A percentile compares a stretch with the other conserved stretches of the same genome.
These are phyloP conservation scores for Hypoxylon fuscum DNA, from an alignment of 495 filamentous ascomycete genomes.

Conservation along the genomic window DNA sequence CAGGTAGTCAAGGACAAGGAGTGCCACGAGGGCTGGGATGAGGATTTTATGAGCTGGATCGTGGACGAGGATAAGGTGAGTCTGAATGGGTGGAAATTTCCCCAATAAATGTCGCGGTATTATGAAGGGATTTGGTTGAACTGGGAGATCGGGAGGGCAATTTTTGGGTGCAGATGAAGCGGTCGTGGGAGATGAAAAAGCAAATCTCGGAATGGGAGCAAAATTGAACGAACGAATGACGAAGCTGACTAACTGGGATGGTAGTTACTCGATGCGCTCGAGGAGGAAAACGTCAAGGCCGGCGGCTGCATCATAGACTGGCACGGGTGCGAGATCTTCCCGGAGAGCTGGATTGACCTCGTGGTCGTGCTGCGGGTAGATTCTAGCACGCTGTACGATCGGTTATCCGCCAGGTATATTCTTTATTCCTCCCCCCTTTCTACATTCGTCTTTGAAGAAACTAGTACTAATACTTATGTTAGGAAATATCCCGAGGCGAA, in stretches of 20 bases:
- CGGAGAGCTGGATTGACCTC: slow-evolving; percentile 91
- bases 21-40: slow-evolving; percentile 86
- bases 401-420: slow-evolving; percentile 73
- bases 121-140: neutral
- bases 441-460: too few relatives aligned
- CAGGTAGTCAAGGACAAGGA: slow-evolving; percentile 83
- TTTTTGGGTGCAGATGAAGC: too few relatives aligned
- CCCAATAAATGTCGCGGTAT: too few relatives aligned
- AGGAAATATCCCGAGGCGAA: slow-evolving; percentile 86
- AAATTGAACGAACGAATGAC: neutral
- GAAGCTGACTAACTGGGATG: slow-evolving; percentile 8
- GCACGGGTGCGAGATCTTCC: slow-evolving; percentile 98
- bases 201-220: neutral
- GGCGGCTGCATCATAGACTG: slow-evolving; percentile 96
- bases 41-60: slow-evolving; percentile 86
- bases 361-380: slow-evolving; percentile 90
- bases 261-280: slow-evolving; percentile 87
- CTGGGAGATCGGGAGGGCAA: too few relatives aligned
- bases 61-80: slow-evolving; percentile 95
- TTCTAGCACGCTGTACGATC: slow-evolving; percentile 82
- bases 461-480: neutral
- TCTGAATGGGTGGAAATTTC: neutral
- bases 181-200: slow-evolving; percentile 4
- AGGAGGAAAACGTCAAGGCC: slow-evolving; percentile 73
- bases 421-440: neutral